Evolutionary conservation across 192 early-diverging fungal genomes (phyloP), one percentile per base, ranked within the genome.

Genomic region (Phycomyces nitens): DNA sequence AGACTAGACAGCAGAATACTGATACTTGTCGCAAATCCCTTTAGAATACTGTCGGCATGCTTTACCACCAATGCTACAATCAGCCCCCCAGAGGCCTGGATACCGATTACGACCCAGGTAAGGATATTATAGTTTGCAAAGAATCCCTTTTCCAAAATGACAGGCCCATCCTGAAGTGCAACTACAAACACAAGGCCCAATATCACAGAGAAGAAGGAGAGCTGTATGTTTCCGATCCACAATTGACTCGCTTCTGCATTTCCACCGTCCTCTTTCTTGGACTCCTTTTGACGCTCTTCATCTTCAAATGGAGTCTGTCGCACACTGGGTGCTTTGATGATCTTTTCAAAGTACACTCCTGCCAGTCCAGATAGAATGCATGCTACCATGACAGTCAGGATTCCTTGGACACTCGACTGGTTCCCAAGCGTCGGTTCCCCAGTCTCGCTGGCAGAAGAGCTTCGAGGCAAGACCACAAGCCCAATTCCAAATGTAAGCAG

Each of bases 321-420:
- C 42, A 56, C 51, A 15, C 49, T 24, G 11, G 74, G 64, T 54
- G 88, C 89, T 77, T 99, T 99, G 49, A 99, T 82, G 38, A 99
- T 92, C 78, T 95, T 96, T 81, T 99, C 97, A 84, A 99, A 99
- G 74, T 95, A 99, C 5, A 99, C 97, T 47, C 97, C 97, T 4
- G 97, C 95, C 21, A 97, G 74, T 20, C 97, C 97, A 15, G 94
- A 97, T 16, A 97, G 68, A 18, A 95, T 59, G 73, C 97, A 96
- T 1, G 97, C 95, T 5, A 87, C 70, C 27, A 84, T 58, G 0
- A 99, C 94, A 0, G 92, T 80, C 26, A 91, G 34, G 21, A 94
- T 66, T 24, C 77, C 77, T 14, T 65, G 57, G 0, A 71, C 1
- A 22, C 71, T 68, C n/a, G 69, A 60, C 34, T 70, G 69, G 34